A percentile compares a stretch with the other conserved stretches of the same genome.
Evolutionary conservation across 2,329 filamentous ascomycete genomes (phyloP).

Genomic region (Scopulariopsis brevicaulis): DNA sequence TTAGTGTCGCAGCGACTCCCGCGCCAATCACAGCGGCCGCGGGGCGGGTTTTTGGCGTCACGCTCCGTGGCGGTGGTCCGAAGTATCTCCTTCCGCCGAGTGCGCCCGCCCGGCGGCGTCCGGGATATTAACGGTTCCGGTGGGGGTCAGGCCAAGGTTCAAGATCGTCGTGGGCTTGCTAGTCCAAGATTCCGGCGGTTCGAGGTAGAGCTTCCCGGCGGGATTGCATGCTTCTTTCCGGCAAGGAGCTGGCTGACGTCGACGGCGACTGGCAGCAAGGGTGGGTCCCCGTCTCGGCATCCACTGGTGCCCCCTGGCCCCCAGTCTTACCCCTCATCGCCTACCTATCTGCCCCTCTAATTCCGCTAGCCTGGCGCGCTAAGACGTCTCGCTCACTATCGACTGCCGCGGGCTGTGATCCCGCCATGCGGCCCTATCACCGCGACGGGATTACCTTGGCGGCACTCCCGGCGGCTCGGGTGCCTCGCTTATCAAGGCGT

Average conservation of each 20-base stretch:
- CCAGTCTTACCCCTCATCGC: background rate
- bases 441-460: background rate
- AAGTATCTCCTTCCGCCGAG: background rate
- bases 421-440: background rate
- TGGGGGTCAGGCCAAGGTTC: too few relatives aligned
- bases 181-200: too few relatives aligned
- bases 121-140: too few relatives aligned
- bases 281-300: too few relatives aligned
- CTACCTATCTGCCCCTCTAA: background rate
- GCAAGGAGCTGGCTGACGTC: too few relatives aligned
- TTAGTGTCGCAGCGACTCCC: slow-evolving; percentile 14
- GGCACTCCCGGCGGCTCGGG: background rate
- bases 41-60: background rate
- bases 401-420: background rate
- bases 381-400: background rate
- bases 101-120: too few relatives aligned
- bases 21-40: slow-evolving; percentile 16
- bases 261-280: too few relatives aligned
- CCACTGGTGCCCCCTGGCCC: too few relatives aligned
- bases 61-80: background rate
- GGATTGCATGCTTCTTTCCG: too few relatives aligned
- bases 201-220: too few relatives aligned
- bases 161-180: too few relatives aligned
- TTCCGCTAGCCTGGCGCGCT: background rate
- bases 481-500: background rate